Evolutionary conservation across 306 rosid genomes (phyloP), one percentile per base, ranked within the genome.

Genomic region (Ormosia semicastrata): DNA sequence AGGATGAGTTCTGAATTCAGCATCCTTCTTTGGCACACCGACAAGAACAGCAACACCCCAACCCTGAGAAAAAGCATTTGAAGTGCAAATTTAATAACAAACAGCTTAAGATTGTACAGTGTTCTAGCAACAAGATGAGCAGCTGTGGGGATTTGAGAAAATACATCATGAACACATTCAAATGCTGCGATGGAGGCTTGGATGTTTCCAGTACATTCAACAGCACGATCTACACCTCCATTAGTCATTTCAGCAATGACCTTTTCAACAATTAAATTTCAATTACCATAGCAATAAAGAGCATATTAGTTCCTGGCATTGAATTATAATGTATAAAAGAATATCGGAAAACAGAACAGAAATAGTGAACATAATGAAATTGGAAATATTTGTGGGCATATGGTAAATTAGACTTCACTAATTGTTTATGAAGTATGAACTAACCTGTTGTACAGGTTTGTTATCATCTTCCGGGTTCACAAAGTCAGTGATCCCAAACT

Each of bases 41-140:
- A 90, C 94, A 0, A 90, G 87, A 0, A 90, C 94, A 18, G 90
- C 94, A 65, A 90, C 90, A 24, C 92, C 94, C 92, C 94, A 90
- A 6, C 94, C 94, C 94, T 90, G 39, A 24, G 36, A 5, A 30
- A 11, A 1, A 13, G 1, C 70, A 40, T 36, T 65, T 14, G 7
- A n/a, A 41, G 17, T 39, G 30, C 49, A 65, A 14, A 14, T n/a
- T 65, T n/a, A 65, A n/a, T 39, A 65, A 37, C n/a, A n/a, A n/a
- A n/a, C n/a, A n/a, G n/a, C n/a, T n/a, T n/a, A n/a, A n/a, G n/a
- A n/a, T n/a, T n/a, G n/a, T 49, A 1, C 29, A 29, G 9, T 58
- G 7, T 29, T 58, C 39, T 11, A 60, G 67, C 41, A 32, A 60
- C 41, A 60, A 34, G 41, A 63, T 34, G 24, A 60, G 40, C 41